Evolutionary conservation across 306 rosid species (phyloP).

Genomic region (Dryas octopetala): DNA sequence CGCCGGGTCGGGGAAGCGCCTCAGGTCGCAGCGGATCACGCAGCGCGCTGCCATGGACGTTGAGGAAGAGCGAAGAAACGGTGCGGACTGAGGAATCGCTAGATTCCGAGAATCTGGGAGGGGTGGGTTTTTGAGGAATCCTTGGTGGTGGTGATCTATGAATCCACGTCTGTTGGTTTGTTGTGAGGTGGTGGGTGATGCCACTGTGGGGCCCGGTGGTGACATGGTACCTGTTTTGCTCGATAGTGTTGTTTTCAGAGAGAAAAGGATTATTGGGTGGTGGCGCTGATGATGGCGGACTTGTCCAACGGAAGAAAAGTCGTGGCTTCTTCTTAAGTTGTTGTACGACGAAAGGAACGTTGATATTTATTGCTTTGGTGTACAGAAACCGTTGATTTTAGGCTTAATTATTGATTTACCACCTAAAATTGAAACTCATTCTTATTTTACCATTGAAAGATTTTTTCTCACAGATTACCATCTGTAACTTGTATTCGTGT

Average conservation of each 20-base stretch:
- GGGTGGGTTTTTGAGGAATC: not conserved
- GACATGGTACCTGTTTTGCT: constrained; percentile 13
- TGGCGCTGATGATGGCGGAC: not conserved
- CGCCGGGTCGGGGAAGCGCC: constrained; percentile 27
- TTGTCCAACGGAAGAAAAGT: not conserved
- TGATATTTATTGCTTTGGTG: no score
- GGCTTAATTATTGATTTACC: no score
- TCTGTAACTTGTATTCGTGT: no score
- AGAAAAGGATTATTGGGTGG: not conserved
- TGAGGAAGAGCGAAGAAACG: not conserved
- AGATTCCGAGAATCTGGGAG: constrained; percentile 7
- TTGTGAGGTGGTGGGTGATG: constrained; percentile 9
- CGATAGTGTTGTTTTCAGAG: constrained; percentile 7
- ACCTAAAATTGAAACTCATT: no score
- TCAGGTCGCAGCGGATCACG: constrained; percentile 41
- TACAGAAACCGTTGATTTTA: no score
- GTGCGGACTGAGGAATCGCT: not conserved
- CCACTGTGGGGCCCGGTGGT: not conserved
- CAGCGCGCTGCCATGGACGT: constrained; percentile 50
- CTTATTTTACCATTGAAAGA: no score
- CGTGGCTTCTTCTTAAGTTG: no score
- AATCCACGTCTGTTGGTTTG: constrained; percentile 27
- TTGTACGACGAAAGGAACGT: not conserved
- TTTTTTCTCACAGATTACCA: no score
- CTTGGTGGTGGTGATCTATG: constrained; percentile 11